Evolutionary conservation across 2,329 filamentous ascomycete genomes (phyloP), one percentile per base, ranked within the genome.

Genomic region (Penicillium thymicola): DNA sequence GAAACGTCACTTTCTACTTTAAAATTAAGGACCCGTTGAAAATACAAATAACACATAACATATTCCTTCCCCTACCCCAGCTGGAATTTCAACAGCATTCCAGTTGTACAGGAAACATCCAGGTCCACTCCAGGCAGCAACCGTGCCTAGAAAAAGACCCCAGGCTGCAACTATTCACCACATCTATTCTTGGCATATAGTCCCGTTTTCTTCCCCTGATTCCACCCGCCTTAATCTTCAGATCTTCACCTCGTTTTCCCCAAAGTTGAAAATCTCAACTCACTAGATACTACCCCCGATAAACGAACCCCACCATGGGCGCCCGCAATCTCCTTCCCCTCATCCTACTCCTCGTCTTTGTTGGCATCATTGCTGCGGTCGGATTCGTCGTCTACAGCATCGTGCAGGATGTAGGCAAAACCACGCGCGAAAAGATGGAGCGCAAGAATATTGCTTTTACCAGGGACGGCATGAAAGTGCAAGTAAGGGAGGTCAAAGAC

Each of bases 361-460:
- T 86, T 36, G 76, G 70, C 46, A 67, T 81, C 37, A 64, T 80
- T 21, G 81, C 75, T 36, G 81, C 76, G 64, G 70, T 87, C 59
- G 83, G 81, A 23, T 85, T 82, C 60, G 77, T 83, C 61, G 70
- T 81, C 60, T 87, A 85, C 72, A 73, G 77, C 46, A 84, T 85
- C 75, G 77, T 79, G 28, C 81, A 82, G 66, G 80, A 85, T 59
- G 79, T 88, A 48, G 79, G 81, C 58, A 77, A 82, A 59, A 79
- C 79, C 60, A 84, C 83, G 42, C 78, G 78, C 43, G 78, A 81
- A 67, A 83, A 84, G 63, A 82, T 87, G 81, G 83, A 87, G 73
- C 84, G 84, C 76, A 84, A 84, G 70, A 80, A 87, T 61, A 78
- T 88, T 37, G 72, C 77, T 11, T 81, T 86, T 67, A 80, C 80